Evolutionary conservation across 192 early-diverging fungal genomes (phyloP), one percentile per base, ranked within the genome.

Genomic region (Gaertneriomyces sp.): DNA sequence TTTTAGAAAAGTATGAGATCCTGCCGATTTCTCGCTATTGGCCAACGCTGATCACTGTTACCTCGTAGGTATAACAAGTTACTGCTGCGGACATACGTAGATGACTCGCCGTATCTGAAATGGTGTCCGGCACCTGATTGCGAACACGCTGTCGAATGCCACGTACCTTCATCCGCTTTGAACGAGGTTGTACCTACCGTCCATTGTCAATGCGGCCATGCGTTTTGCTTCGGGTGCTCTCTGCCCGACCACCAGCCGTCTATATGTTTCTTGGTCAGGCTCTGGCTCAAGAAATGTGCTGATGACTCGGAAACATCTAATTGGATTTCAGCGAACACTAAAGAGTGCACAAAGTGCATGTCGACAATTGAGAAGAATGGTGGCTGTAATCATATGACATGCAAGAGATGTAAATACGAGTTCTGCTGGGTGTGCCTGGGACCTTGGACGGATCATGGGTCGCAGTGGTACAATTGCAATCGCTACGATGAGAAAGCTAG

Each of bases 351-450:
- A 42, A 93, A 94, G 75, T 99, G 97, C 78, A 81, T 86, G 61
- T 86, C 92, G 7, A 95, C 91, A 0, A 98, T 99, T 66, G 97
- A 99, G 75, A 99, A 99, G 83, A 99, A 99, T 74, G 97, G 97
- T 53, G 97, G 97, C 7, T 99, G 97, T 81, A 99, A 98, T 76
- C 97, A 99, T 70, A 99, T 99, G 97, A 96, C 93, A 0, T 99
- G 97, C 79, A 87, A 91, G 63, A 94, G 96, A 76, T 99, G 97
- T 76, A 87, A 88, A 72, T 84, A 96, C 75, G 94, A 99, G 81
- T 99, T 97, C 74, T 99, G 97, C 76, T 99, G 97, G 97, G 91
- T 99, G 45, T 99, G 97, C 76, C 85, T 89, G 85, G 96, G 95
- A 12, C 93, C 94, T 33, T 99, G 97, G 97, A 79, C 82, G 4